phyloP scores from a whole-genome alignment of 495 filamentous ascomycete species.

The Hypoxylon fragiforme region DNA sequence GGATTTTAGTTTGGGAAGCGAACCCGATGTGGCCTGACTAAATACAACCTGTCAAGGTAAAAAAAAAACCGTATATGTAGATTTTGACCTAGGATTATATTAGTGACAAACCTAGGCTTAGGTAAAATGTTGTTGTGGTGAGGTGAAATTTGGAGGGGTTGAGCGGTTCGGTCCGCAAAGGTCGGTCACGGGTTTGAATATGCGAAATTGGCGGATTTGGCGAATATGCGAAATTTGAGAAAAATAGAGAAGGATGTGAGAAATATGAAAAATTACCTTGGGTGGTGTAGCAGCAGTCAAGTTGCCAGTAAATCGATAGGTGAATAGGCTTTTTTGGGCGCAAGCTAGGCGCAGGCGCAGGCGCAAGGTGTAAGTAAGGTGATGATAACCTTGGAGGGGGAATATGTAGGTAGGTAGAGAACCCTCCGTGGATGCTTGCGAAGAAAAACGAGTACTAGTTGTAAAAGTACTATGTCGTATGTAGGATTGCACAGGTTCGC shows the following conservation, averaged over 20 bases:
- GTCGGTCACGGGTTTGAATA: conserved; percentile 12
- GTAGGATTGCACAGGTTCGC: conserved; percentile 18
- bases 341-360: conserved; percentile 2
- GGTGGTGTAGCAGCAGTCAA: not conserved
- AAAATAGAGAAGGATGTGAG: not conserved
- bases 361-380: conserved; percentile 6
- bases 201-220: not conserved
- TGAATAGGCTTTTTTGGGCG: too few species aligned
- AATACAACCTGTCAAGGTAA: not conserved
- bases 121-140: not conserved
- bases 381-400: not conserved
- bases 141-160: conserved; percentile 1
- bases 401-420: conserved; percentile 14
- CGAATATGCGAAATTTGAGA: not conserved
- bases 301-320: not conserved
- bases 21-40: conserved; percentile 33
- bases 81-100: too few species aligned
- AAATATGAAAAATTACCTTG: not conserved
- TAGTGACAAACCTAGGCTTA: not conserved
- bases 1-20: conserved; percentile 30
- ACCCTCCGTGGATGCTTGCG: conserved; percentile 8
- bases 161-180: conserved; percentile 29
- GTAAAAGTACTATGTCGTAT: too few species aligned
- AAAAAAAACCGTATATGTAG: conserved; percentile 1
- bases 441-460: conserved; percentile 26